phyloP scores from a whole-genome alignment of 1,284 basidiomycete genomes.

The Phenoliferia sp. region DNA sequence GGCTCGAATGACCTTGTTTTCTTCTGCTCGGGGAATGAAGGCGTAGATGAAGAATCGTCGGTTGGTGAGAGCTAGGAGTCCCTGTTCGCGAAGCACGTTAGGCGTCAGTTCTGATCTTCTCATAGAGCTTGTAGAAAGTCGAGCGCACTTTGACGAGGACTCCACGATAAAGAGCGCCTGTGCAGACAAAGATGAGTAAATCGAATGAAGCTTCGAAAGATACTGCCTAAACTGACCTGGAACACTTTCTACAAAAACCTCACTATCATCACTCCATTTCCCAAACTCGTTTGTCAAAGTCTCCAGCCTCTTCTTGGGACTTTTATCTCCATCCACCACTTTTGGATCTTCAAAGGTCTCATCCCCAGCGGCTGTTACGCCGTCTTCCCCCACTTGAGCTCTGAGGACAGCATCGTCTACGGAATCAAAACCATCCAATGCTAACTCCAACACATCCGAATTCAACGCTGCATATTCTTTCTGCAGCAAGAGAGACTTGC shows the following conservation, averaged over 20 bases:
- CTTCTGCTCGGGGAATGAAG: slow-evolving; percentile 1
- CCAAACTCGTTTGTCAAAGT: slow-evolving; percentile 11
- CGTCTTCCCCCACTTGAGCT: not conserved
- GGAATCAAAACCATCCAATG: not conserved
- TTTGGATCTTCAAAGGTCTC: not conserved
- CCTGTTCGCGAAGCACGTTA: not conserved
- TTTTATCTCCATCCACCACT: not conserved
- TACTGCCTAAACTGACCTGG: not conserved
- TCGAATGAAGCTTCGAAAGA: not conserved
- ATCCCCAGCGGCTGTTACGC: not conserved
- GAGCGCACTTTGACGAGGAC: slow-evolving; percentile 6
- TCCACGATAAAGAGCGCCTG: slow-evolving; percentile 11
- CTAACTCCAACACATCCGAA: not conserved
- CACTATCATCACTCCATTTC: slow-evolving; percentile 3
- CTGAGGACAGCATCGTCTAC: not conserved
- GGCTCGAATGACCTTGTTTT: slow-evolving; percentile 7
- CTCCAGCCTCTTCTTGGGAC: not conserved
- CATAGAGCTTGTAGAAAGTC: not conserved
- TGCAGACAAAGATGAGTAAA: not conserved
- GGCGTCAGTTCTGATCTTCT: not conserved
- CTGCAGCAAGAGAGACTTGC: not conserved
- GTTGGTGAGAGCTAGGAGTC: slow-evolving; percentile 8
- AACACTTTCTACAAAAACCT: slow-evolving; percentile 2
- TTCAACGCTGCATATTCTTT: not conserved
- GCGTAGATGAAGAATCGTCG: slow-evolving; percentile 10